These are phyloP conservation scores for Ogataea dorogensis DNA, from an alignment of 805 yeast genomes.

Conservation along the genomic window DNA sequence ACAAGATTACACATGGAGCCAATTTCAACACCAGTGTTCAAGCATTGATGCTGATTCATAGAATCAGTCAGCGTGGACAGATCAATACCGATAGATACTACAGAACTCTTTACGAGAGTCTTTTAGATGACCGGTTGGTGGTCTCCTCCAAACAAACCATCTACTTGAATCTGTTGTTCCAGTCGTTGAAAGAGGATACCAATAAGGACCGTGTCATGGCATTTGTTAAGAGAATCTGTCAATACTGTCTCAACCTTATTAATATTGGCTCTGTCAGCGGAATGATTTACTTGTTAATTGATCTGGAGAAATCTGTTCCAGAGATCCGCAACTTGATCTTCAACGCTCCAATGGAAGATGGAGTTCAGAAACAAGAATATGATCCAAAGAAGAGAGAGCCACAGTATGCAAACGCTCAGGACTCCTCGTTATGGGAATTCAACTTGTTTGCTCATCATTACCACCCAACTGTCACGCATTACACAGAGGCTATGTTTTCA, in stretches of 20 bases:
- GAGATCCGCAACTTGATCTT: constrained; percentile 61
- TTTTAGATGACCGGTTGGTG: constrained; percentile 79
- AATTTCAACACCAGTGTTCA: constrained; percentile 94
- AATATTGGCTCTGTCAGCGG: constrained; percentile 88
- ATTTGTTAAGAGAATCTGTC: constrained; percentile 86
- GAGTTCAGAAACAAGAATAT: constrained; percentile 39
- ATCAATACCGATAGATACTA: constrained; percentile 62
- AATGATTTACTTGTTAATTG: constrained; percentile 69
- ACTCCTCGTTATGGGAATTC: constrained; percentile 85
- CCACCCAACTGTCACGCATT: constrained; percentile 88
- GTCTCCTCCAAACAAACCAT: constrained; percentile 92
- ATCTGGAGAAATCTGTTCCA: constrained; percentile 63
- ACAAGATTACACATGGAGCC: constrained; percentile 87
- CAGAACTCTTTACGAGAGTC: constrained; percentile 84
- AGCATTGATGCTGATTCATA: constrained; percentile 82
- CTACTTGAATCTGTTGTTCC: constrained; percentile 81
- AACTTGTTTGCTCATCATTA: constrained; percentile 71
- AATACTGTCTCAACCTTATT: constrained; percentile 80
- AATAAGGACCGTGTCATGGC: constrained; percentile 71
- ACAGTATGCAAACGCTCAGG: constrained; percentile 79
- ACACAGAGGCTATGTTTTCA: constrained; percentile 64
- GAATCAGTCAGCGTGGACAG: constrained; percentile 41
- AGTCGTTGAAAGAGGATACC: constrained; percentile 72
- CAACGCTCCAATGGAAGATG: constrained; percentile 49
- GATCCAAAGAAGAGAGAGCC: constrained; percentile 94